phyloP scores from a whole-genome alignment of 192 early-diverging fungal species.

The Umbelopsis vinacea region DNA sequence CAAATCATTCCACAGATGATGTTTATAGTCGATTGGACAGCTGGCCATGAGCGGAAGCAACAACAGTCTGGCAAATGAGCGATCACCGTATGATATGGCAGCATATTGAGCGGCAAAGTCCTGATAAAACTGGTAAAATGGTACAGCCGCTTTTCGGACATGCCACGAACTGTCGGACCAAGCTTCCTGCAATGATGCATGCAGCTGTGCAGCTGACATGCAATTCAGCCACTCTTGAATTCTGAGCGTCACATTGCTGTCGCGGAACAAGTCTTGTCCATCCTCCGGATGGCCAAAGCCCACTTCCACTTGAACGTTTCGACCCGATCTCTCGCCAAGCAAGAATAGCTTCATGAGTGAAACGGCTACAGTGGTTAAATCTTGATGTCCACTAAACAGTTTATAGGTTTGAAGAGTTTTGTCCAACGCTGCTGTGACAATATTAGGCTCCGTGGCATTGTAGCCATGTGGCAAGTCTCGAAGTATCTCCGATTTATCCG shows the following conservation, averaged over 20 bases:
- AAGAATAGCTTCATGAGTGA: conserved; percentile 42
- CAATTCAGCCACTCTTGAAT: conserved; percentile 27
- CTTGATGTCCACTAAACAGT: conserved; percentile 2
- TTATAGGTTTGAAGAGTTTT: background rate
- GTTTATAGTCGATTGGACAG: conserved; percentile 34
- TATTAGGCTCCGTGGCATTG: conserved; percentile 15
- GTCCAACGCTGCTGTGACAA: conserved; percentile 16
- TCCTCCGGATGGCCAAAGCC: background rate
- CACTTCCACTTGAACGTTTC: conserved; percentile 22
- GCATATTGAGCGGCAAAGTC: conserved; percentile 42
- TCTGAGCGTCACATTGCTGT: conserved; percentile 22
- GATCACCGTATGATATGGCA: conserved; percentile 37
- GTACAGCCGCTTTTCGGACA: conserved; percentile 37
- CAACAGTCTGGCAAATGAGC: conserved; percentile 34
- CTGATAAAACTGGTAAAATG: conserved; percentile 48
- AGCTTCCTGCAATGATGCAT: conserved; percentile 28
- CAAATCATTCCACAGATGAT: conserved; percentile 36
- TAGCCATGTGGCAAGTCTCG: conserved; percentile 21
- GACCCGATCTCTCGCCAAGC: conserved; percentile 38
- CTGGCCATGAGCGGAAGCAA: conserved; percentile 24
- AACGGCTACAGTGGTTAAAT: conserved; percentile 10
- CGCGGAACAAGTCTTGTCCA: conserved; percentile 33
- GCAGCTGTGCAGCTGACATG: conserved; percentile 17
- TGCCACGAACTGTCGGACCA: conserved; percentile 37
- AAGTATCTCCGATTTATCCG: conserved; percentile 33